Base-by-base conservation (phyloP, 306 rosid species). In the Vigna reflexopilosa region DNA sequence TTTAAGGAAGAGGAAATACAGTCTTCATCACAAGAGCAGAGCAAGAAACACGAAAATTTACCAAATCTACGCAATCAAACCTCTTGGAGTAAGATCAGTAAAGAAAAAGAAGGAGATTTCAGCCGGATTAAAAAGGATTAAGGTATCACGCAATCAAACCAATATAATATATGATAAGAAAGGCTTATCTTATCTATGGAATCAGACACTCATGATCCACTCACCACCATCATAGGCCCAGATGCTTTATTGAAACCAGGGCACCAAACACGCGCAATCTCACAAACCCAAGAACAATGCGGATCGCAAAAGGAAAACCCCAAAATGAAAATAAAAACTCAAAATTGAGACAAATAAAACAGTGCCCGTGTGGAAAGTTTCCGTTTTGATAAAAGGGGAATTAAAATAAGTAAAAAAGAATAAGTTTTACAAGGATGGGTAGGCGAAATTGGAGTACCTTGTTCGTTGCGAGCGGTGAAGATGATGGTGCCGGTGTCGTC, bases 381-480 rank as follows among this genome's bases (percentile, higher is more conserved):
- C 0, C 9, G 40, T 42, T 19, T 65, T 80, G 55, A 42, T 5
- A 19, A 80, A 28, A 4, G 61, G 61, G 67, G 52, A 42, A 7
- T 16, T 13, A 8, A 61, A 17, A 52, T 1, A 51, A 71, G 3
- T 1, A 0, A 11, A 54, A 54, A 72, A 52, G 6, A 54, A 32
- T 1, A 30, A 9, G 1, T 5, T 38, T 19, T 10, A 4, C 1
- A 6, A 7, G 38, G 38, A 50, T 30, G 44, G 63, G 61, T 12
- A 2, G 17, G 76, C 32, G 57, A 73, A 45, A 9, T 11, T 12
- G 38, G 22, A 58, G 34, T 17, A 91, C 97, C 97, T 81, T 91
- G 97, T 57, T 89, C 89, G 19, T 89, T 91, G 72, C 92, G 82
- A 4, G 97, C 97, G 63, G 97, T 91, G 79, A 91, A 86, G 72